Base-by-base conservation (phyloP, 2,329 filamentous ascomycete genomes). In the Fusarium tjaetaba region DNA sequence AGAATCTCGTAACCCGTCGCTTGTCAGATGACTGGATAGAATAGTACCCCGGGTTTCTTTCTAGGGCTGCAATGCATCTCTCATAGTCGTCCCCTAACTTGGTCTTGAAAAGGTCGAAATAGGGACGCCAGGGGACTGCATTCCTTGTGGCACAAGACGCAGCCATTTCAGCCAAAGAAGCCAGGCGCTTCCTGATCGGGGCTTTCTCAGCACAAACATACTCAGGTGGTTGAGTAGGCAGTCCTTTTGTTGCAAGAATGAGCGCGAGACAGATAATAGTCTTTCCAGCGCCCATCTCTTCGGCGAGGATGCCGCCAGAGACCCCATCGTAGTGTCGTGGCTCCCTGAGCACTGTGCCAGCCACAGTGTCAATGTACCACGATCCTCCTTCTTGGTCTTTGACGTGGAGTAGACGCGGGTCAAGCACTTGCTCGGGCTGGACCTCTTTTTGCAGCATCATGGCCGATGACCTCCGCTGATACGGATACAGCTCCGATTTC, bases 261-360 rank as follows among this genome's bases (percentile, higher is more conserved):
- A 94, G 83, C 11, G 92, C 87, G 24, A 98, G 83, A 72, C 93
- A 96, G 16, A 98, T 97, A 32, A 98, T 83, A 0, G 96, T 98
- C 84, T 98, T 98, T 1, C 96, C 95, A 1, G 88, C 84, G 11
- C 92, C 92, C 93, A 95, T 95, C 72, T 93, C 92, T 78, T 96
- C 94, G 0, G 93, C 93, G 20, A 95, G 83, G 20, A 96, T 92
- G 6, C 95, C 96, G 39, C 95, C 95, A 65, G 88, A 87, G 10
- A 91, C 88, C 32, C 90, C 88, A 49, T 96, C 94, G 75, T 96
- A 97, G 66, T 89, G 88, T 5, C 88, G 87, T 16, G 93, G 91
- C n/a, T 92, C 88, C 41, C 86, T 85, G 1, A 93, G 80, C 53
- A 94, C 87, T 0, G 85, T 85, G 1, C 90, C 89, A 22, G 89